Percentiles rank a stretch among this genome's conserved stretches.
Conservation (phyloP, 192 early-diverging fungal species). For the Coemansia sp. region DNA sequence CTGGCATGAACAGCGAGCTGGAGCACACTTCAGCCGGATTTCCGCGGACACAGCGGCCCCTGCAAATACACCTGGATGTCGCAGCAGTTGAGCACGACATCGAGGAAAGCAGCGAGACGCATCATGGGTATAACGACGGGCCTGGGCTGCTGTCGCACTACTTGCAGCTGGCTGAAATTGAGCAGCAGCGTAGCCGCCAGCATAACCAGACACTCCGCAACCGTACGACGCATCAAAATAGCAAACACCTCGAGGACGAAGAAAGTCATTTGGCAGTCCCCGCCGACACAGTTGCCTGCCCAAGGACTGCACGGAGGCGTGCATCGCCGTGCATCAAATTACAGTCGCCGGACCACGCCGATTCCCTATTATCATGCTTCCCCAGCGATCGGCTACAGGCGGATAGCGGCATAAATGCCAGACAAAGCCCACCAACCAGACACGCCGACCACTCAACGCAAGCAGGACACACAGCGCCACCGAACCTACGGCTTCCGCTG, state of each 20-base stretch:
- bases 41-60: constrained; percentile 1
- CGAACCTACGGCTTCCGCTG: constrained; percentile 6
- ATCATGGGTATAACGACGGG: not conserved
- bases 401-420: no score
- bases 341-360: not conserved
- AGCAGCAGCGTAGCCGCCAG: constrained; percentile 13
- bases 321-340: not conserved
- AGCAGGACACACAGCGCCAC: not conserved
- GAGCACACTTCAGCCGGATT: not conserved
- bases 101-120: not conserved
- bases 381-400: no score
- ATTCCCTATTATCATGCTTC: not conserved
- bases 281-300: not conserved
- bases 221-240: not conserved
- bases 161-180: constrained; percentile 25
- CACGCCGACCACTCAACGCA: not conserved
- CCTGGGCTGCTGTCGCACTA: constrained; percentile 18
- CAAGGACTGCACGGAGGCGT: not conserved
- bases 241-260: not conserved
- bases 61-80: constrained; percentile 21
- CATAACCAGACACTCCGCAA: not conserved
- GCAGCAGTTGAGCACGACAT: constrained; percentile 14
- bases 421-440: not conserved
- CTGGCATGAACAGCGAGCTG: not conserved
- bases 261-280: not conserved